Evolutionary conservation across 1,284 basidiomycete species (phyloP).

Genomic region (Ceratobasidium sp.): DNA sequence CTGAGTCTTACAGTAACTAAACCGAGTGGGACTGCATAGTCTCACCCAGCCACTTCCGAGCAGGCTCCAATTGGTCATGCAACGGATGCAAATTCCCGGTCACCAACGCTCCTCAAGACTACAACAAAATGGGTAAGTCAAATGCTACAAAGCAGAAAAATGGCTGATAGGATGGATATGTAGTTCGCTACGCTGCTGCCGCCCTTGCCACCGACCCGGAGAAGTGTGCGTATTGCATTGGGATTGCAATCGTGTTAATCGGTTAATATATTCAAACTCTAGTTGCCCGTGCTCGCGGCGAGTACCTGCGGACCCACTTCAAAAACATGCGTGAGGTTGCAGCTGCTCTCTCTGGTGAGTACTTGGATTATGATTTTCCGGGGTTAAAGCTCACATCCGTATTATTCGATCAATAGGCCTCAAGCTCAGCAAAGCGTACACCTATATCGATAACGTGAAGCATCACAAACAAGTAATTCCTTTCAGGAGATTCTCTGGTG

Average conservation of each 20-base stretch:
- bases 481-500: constrained; percentile 96
- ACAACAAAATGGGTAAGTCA: constrained; percentile 43
- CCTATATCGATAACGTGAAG: constrained; percentile 93
- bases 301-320: constrained; percentile 99
- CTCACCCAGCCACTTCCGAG: constrained; percentile 21
- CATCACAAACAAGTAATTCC: constrained; percentile 98
- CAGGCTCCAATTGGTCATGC: constrained; percentile 15
- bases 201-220: constrained; percentile 89
- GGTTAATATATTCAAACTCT: constrained; percentile 43
- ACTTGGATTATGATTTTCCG: constrained; percentile 4
- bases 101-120: constrained; percentile 32
- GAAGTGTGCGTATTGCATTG: constrained; percentile 77
- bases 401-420: constrained; percentile 69
- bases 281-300: constrained; percentile 93
- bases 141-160: neutral
- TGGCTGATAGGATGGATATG: constrained; percentile 9
- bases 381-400: constrained; percentile 3
- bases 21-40: neutral
- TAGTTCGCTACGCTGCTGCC: constrained; percentile 93
- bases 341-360: constrained; percentile 84
- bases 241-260: neutral
- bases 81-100: constrained; percentile 33
- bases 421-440: constrained; percentile 95
- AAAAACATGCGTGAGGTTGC: constrained; percentile 99
- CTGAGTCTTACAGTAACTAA: too few relatives aligned